Percentiles rank a stretch among this genome's conserved stretches.
Evolutionary conservation across 768 basidiomycete species (phyloP).

Genomic region (Suillus weaverae): DNA sequence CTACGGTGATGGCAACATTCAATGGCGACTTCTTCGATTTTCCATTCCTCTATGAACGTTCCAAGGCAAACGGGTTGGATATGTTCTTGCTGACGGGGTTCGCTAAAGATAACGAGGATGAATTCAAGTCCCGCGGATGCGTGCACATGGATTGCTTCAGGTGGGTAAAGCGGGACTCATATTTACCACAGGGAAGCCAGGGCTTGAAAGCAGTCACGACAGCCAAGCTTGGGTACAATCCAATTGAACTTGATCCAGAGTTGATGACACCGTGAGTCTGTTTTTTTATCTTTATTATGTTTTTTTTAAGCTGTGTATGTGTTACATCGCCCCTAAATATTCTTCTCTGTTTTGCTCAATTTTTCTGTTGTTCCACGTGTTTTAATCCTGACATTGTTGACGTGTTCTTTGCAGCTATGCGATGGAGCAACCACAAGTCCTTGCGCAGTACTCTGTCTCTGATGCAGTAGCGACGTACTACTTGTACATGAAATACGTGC

Average conservation of each 20-base stretch:
- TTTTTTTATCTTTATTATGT: not conserved
- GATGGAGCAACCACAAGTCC: conserved; percentile 88
- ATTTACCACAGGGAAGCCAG: conserved; percentile 96
- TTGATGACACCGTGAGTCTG: conserved; percentile 93
- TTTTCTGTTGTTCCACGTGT: not conserved
- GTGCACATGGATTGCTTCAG: conserved; percentile 99
- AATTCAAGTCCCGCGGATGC: conserved; percentile 90
- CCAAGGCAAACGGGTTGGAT: conserved; percentile 88
- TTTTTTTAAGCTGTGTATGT: not conserved
- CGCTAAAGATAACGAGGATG: conserved; percentile 86
- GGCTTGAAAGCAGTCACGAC: conserved; percentile 98
- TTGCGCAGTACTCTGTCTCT: conserved; percentile 98
- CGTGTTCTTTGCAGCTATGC: conserved; percentile 67
- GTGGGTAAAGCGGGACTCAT: conserved; percentile 99
- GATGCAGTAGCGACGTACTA: conserved; percentile 99
- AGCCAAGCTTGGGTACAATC: conserved; percentile 93
- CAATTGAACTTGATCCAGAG: conserved; percentile 96
- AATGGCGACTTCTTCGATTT: conserved; percentile 99
- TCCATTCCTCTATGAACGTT: conserved; percentile 87
- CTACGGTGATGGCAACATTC: conserved; percentile 97
- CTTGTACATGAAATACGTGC: conserved; percentile 99
- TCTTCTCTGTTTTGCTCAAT: not conserved
- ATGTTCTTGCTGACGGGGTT: conserved; percentile 97
- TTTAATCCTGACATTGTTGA: conserved; percentile 6
- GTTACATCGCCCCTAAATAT: not conserved